These are phyloP conservation scores for Yamadazyma sp. DNA, from an alignment of 805 yeast species.

Conservation along the genomic window DNA sequence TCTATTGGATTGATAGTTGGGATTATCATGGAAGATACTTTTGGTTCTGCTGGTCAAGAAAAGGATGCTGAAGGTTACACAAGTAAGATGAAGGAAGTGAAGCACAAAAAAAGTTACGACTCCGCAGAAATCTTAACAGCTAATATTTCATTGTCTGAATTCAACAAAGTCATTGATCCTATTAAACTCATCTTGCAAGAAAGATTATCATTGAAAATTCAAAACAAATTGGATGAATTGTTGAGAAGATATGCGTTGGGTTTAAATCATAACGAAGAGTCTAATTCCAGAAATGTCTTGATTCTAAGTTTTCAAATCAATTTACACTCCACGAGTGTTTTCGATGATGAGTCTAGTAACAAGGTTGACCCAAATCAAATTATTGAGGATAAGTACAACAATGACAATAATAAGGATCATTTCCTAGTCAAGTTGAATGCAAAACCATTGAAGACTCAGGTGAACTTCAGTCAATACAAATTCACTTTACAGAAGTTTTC, in stretches of 20 bases:
- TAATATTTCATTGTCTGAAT: slow-evolving; percentile 57
- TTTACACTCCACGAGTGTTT: slow-evolving; percentile 43
- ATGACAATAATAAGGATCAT: slow-evolving; percentile 41
- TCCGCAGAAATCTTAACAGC: slow-evolving; percentile 76
- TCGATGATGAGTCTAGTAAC: slow-evolving; percentile 8
- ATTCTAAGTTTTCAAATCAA: slow-evolving; percentile 73
- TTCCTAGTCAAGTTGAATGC: slow-evolving; percentile 74
- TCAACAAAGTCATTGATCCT: slow-evolving; percentile 64
- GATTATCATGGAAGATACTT: slow-evolving; percentile 85
- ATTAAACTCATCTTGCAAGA: slow-evolving; percentile 61
- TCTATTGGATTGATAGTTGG: slow-evolving; percentile 59
- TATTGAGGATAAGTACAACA: slow-evolving; percentile 11
- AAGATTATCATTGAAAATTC: slow-evolving; percentile 64
- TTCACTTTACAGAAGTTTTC: slow-evolving; percentile 72
- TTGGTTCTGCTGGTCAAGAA: slow-evolving; percentile 90
- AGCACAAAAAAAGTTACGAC: slow-evolving; percentile 83
- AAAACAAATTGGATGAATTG: slow-evolving; percentile 75
- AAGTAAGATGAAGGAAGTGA: slow-evolving; percentile 85
- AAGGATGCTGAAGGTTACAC: slow-evolving; percentile 92
- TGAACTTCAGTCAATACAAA: slow-evolving; percentile 55
- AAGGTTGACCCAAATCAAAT: slow-evolving; percentile 5
- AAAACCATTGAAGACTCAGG: slow-evolving; percentile 51
- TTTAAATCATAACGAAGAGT: slow-evolving; percentile 64
- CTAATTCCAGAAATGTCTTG: slow-evolving; percentile 56
- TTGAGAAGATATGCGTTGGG: slow-evolving; percentile 79